Percentiles rank a stretch among this genome's conserved stretches.
Conservation (phyloP, 371 early-diverging fungal species). For the Mortierella sp. region DNA sequence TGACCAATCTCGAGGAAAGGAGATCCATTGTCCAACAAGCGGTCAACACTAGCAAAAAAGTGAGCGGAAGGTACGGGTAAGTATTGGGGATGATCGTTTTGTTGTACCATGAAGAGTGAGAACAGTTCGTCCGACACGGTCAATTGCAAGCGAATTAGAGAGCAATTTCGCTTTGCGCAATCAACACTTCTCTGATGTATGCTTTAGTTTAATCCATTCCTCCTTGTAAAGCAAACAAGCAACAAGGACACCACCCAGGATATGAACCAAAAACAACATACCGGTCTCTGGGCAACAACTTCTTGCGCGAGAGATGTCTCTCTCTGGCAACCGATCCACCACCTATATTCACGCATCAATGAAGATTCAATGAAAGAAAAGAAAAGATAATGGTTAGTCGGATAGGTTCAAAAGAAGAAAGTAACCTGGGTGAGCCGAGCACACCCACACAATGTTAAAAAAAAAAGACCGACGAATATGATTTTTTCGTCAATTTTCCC, state of each 20-base stretch:
- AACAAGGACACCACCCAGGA: conserved; percentile 16
- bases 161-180: neutral
- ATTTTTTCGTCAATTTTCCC: neutral
- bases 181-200: neutral
- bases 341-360: conserved; percentile 70
- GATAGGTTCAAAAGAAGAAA: neutral
- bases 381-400: neutral
- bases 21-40: conserved; percentile 89
- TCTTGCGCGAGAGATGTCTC: conserved; percentile 90
- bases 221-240: conserved; percentile 21
- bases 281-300: conserved; percentile 96
- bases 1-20: conserved; percentile 97
- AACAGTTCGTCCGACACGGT: neutral
- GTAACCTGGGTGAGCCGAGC: neutral
- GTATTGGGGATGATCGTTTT: neutral
- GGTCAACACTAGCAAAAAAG: conserved; percentile 75
- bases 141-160: neutral
- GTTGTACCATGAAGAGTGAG: neutral
- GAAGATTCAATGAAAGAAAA: neutral
- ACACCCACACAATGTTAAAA: neutral
- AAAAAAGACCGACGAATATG: neutral
- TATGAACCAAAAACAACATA: conserved; percentile 39
- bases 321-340: conserved; percentile 93
- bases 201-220: conserved; percentile 1
- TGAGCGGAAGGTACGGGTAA: neutral